Percentiles rank a stretch among this genome's conserved stretches.
These are phyloP conservation scores for Cystobasidiaceae sp. DNA, from an alignment of 1,284 basidiomycete species.

Conservation along the genomic window DNA sequence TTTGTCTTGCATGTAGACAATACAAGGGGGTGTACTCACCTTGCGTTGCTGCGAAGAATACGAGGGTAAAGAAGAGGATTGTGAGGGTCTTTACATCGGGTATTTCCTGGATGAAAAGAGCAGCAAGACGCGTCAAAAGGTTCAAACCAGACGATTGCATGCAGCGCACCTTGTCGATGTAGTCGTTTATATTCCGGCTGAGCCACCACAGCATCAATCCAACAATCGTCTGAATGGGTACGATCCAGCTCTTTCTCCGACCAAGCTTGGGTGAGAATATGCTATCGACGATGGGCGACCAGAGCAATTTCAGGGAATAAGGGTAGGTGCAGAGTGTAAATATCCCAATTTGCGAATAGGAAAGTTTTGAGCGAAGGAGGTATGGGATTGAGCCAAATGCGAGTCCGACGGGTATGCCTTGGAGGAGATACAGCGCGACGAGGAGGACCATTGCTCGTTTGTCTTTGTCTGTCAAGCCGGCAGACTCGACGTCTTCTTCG, in stretches of 20 bases:
- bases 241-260: slow-evolving; percentile 97
- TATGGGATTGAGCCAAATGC: slow-evolving; percentile 85
- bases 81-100: slow-evolving; percentile 79
- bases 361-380: slow-evolving; percentile 86
- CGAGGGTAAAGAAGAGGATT: slow-evolving; percentile 78
- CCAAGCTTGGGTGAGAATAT: slow-evolving; percentile 75
- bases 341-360: slow-evolving; percentile 91
- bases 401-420: slow-evolving; percentile 84
- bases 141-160: no score
- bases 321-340: slow-evolving; percentile 94
- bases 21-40: no score
- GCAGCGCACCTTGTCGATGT: slow-evolving; percentile 72
- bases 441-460: slow-evolving; percentile 79
- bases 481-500: not conserved
- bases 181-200: slow-evolving; percentile 68
- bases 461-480: slow-evolving; percentile 55
- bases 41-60: slow-evolving; percentile 95
- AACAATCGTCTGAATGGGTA: slow-evolving; percentile 90
- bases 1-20: no score
- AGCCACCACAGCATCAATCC: slow-evolving; percentile 84
- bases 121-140: no score
- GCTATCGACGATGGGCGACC: slow-evolving; percentile 97
- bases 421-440: slow-evolving; percentile 83
- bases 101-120: slow-evolving; percentile 61
- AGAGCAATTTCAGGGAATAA: slow-evolving; percentile 93